phyloP scores from a whole-genome alignment of 208 protist species.

The Naegleria fowleri region DNA sequence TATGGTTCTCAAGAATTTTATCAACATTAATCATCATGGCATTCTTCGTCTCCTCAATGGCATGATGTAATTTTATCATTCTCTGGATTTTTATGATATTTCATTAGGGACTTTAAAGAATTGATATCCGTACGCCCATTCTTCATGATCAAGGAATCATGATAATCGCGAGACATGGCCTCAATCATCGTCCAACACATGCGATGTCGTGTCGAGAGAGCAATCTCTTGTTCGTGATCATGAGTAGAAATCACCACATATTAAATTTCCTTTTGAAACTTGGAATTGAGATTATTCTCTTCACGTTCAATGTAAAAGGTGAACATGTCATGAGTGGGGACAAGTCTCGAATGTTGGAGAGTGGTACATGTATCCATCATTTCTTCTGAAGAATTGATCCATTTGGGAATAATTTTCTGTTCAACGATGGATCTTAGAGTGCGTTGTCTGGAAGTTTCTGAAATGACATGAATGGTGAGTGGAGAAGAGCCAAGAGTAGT shows the following conservation, averaged over 20 bases:
- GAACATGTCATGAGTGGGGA: background rate
- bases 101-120: background rate
- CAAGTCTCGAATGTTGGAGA: background rate
- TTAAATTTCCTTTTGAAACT: background rate
- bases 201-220: no score
- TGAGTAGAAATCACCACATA: background rate
- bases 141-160: background rate
- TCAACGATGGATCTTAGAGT: background rate
- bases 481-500: no score
- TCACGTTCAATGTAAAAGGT: background rate
- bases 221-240: background rate
- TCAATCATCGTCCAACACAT: background rate
- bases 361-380: no score
- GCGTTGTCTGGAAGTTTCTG: background rate
- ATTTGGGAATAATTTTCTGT: background rate
- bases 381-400: no score
- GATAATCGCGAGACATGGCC: background rate
- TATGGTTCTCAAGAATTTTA: background rate
- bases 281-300: no score
- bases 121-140: no score
- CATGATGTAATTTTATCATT: background rate
- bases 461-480: background rate
- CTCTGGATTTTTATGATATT: background rate
- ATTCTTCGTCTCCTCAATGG: background rate
- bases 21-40: background rate